Percentiles rank a stretch among this genome's conserved stretches.
These are phyloP conservation scores for Dunaliella primolecta DNA, from an alignment of 139 green algal genomes.

Conservation along the genomic window DNA sequence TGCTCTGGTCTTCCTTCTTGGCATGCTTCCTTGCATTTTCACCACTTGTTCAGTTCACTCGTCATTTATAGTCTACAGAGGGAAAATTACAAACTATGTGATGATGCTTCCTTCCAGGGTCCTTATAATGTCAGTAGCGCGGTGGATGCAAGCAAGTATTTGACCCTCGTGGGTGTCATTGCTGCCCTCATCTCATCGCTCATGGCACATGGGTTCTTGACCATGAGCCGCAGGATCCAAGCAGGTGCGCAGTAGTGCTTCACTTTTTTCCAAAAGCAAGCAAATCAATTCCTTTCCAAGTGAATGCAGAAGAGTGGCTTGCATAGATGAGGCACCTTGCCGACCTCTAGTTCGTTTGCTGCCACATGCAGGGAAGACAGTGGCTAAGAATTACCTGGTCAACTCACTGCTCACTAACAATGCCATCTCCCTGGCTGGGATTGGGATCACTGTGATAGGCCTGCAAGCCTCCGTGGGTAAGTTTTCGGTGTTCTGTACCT, in stretches of 20 bases:
- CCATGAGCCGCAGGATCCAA: conserved; percentile 21
- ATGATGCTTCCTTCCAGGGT: too few species aligned
- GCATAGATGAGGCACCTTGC: too few species aligned
- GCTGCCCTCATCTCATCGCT: conserved; percentile 78
- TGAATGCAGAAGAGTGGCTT: too few species aligned
- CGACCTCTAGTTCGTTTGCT: too few species aligned
- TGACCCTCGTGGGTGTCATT: conserved; percentile 73
- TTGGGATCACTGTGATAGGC: conserved; percentile 76
- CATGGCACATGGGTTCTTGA: conserved; percentile 58
- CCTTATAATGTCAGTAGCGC: background rate
- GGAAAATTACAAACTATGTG: too few species aligned
- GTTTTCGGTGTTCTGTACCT: too few species aligned
- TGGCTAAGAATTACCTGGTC: conserved; percentile 33
- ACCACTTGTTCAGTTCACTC: too few species aligned
- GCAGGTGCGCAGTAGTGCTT: background rate
- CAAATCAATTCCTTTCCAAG: too few species aligned
- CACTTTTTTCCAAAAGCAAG: too few species aligned
- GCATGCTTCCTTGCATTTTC: too few species aligned
- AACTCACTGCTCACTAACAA: conserved; percentile 61
- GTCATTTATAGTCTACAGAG: too few species aligned
- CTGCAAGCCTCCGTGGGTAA: conserved; percentile 77
- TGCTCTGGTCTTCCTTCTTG: too few species aligned
- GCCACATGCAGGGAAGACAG: background rate
- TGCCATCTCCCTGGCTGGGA: conserved; percentile 79
- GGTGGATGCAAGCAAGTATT: conserved; percentile 42